phyloP scores from a whole-genome alignment of 768 basidiomycete species.

The Amanita jacksonii region DNA sequence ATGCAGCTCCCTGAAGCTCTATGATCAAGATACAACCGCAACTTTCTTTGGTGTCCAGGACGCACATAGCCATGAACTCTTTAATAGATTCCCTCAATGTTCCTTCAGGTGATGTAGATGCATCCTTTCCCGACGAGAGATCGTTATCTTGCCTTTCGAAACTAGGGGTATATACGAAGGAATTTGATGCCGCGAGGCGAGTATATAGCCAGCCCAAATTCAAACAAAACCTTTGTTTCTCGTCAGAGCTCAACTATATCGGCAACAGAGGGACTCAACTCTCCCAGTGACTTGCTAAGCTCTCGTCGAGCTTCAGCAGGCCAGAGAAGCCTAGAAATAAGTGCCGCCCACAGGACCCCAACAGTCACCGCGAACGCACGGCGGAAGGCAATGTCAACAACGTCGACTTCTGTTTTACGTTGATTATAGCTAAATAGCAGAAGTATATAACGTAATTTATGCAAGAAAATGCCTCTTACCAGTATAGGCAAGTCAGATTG shows the following conservation, averaged over 20 bases:
- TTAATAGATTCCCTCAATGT: constrained; percentile 55
- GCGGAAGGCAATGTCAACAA: constrained; percentile 61
- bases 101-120: constrained; percentile 21
- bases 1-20: constrained; percentile 76
- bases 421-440: constrained; percentile 67
- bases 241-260: background rate
- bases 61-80: constrained; percentile 90
- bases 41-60: too few species aligned
- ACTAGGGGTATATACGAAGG: constrained; percentile 48
- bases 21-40: too few species aligned
- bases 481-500: constrained; percentile 75
- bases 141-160: constrained; percentile 18
- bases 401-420: constrained; percentile 50
- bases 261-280: constrained; percentile 37
- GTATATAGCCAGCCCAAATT: constrained; percentile 95
- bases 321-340: constrained; percentile 92
- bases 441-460: background rate
- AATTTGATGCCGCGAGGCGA: constrained; percentile 81
- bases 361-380: constrained; percentile 74
- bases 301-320: constrained; percentile 89
- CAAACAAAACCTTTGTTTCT: constrained; percentile 63
- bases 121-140: constrained; percentile 13
- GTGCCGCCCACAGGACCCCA: constrained; percentile 83
- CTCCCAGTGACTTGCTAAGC: constrained; percentile 74
- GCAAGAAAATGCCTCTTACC: constrained; percentile 28